Percentiles rank a stretch among this genome's conserved stretches.
These are phyloP conservation scores for Arxiozyma slooffiae DNA, from an alignment of 1,139 yeast species.

Conservation along the genomic window DNA sequence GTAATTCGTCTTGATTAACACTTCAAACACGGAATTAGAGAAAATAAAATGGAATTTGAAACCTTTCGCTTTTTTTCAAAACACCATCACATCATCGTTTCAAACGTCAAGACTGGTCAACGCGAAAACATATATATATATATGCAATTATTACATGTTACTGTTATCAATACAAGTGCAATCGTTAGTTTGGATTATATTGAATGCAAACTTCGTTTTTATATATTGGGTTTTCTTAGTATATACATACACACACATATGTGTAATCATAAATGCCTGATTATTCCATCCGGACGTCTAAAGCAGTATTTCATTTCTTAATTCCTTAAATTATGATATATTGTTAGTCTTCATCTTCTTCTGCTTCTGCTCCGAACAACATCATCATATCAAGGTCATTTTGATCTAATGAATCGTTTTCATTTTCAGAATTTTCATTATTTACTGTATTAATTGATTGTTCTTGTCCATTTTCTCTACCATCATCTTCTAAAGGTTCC, in stretches of 20 bases:
- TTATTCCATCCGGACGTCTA: neutral
- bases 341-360: constrained; percentile 5
- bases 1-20: neutral
- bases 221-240: no score
- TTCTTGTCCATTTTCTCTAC: constrained; percentile 30
- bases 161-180: neutral
- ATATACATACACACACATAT: no score
- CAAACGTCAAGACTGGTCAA: neutral
- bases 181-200: no score
- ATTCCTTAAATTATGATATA: neutral
- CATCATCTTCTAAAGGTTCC: constrained; percentile 28
- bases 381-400: constrained; percentile 32
- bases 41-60: neutral
- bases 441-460: constrained; percentile 36
- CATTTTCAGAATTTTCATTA: constrained; percentile 9
- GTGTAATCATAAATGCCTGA: neutral
- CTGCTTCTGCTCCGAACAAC: constrained; percentile 31
- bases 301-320: neutral
- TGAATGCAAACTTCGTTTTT: neutral
- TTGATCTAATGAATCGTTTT: constrained; percentile 20
- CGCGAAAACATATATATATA: no score
- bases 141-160: neutral
- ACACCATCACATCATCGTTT: neutral
- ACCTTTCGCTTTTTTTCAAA: neutral
- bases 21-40: neutral